A percentile compares a stretch with the other conserved stretches of the same genome.
Conservation (phyloP, 345 rosid species). For the Firmiana major region DNA sequence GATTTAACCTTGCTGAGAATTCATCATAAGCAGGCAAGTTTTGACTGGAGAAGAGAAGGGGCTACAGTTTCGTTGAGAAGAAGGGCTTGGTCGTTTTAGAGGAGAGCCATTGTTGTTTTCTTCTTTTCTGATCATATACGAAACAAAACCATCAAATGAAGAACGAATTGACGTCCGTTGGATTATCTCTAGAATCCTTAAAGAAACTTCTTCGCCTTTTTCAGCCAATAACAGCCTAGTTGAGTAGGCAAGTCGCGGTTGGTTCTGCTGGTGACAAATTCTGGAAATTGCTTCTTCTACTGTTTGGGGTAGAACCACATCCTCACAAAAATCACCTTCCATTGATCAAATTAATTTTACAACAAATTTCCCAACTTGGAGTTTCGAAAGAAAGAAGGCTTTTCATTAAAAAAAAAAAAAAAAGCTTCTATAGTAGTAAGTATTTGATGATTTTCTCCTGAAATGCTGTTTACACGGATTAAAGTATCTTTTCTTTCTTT, state of each 20-base stretch:
- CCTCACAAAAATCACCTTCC: not conserved
- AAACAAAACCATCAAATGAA: constrained; percentile 13
- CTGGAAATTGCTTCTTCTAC: constrained; percentile 34
- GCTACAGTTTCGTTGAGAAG: not conserved
- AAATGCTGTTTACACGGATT: no score
- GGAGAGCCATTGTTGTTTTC: not conserved
- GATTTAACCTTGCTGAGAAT: not conserved
- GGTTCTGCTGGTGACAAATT: constrained; percentile 34
- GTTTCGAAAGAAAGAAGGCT: not conserved
- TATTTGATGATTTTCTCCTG: no score
- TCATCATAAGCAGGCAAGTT: not conserved
- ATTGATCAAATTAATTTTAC: not conserved
- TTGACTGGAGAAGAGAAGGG: not conserved
- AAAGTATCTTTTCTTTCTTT: no score
- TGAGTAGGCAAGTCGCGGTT: constrained; percentile 16
- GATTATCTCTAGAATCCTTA: constrained; percentile 21
- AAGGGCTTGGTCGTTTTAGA: not conserved
- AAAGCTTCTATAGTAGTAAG: no score
- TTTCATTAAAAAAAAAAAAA: no score
- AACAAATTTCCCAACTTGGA: no score
- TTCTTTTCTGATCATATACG: not conserved
- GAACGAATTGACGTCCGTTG: not conserved
- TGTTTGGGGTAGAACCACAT: constrained; percentile 5
- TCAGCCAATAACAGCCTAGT: constrained; percentile 32
- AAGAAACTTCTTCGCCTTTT: constrained; percentile 34